A percentile compares a stretch with the other conserved stretches of the same genome.
Conservation (phyloP, 2,329 filamentous ascomycete species). For the Sarocladium brachiariae region DNA sequence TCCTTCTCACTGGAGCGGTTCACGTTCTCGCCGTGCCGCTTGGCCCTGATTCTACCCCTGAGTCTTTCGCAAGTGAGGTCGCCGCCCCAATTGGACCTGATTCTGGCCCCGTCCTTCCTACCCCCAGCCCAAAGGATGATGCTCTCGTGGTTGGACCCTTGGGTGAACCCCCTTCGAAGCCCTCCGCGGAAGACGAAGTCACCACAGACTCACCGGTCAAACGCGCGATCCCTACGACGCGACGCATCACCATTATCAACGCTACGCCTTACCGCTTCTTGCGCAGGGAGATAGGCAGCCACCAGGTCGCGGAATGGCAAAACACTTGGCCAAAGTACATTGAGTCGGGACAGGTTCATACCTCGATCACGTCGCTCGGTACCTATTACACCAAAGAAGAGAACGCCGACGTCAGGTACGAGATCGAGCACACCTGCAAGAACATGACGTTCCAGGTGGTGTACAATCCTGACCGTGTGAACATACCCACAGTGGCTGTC, state of each 20-base stretch:
- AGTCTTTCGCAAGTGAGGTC: too few relatives aligned
- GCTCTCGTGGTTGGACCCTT: too few relatives aligned
- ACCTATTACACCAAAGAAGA: slow-evolving; percentile 10
- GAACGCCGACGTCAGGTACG: slow-evolving; percentile 22
- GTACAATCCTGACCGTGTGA: slow-evolving; percentile 10
- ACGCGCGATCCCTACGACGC: not conserved
- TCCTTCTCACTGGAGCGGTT: not conserved
- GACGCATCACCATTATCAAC: slow-evolving; percentile 22
- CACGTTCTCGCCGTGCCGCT: not conserved
- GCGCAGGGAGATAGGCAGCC: slow-evolving; percentile 14
- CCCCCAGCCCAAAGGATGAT: too few relatives aligned
- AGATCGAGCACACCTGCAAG: slow-evolving; percentile 20
- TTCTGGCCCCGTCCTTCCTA: too few relatives aligned
- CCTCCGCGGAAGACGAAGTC: too few relatives aligned
- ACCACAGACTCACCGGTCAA: not conserved
- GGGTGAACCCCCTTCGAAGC: too few relatives aligned
- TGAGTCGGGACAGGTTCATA: slow-evolving; percentile 18
- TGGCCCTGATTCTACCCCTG: too few relatives aligned
- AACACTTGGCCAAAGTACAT: slow-evolving; percentile 19
- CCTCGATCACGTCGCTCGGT: slow-evolving; percentile 3
- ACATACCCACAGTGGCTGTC: slow-evolving; percentile 12
- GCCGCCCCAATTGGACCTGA: too few relatives aligned
- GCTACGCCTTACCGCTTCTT: slow-evolving; percentile 26
- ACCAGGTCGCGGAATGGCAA: slow-evolving; percentile 14
- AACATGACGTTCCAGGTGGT: slow-evolving; percentile 22